These are phyloP conservation scores for Geotrichum aggregatum DNA, from an alignment of 1,139 yeast genomes.

Conservation along the genomic window DNA sequence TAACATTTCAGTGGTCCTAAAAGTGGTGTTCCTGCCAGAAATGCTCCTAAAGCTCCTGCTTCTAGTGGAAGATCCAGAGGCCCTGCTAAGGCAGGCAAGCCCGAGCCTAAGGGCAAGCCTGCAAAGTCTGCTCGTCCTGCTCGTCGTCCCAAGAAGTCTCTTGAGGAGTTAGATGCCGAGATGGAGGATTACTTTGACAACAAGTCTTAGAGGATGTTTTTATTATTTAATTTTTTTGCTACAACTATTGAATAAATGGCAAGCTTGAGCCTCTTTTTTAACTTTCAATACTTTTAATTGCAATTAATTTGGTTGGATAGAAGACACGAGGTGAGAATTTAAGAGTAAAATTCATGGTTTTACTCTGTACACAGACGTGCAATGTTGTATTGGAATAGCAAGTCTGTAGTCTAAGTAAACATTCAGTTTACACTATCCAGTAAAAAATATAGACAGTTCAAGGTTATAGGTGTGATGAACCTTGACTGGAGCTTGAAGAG, in stretches of 20 bases:
- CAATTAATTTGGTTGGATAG: too few species aligned
- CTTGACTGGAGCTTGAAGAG: too few species aligned
- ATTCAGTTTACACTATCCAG: too few species aligned
- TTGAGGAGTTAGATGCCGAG: conserved; percentile 90
- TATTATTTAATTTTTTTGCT: not conserved
- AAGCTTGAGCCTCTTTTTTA: not conserved
- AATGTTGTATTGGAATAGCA: too few species aligned
- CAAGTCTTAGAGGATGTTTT: conserved; percentile 5
- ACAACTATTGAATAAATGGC: not conserved
- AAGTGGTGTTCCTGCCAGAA: conserved; percentile 17
- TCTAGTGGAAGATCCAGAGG: conserved; percentile 25
- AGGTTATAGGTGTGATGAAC: too few species aligned
- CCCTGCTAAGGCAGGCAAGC: conserved; percentile 31
- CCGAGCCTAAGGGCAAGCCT: conserved; percentile 17
- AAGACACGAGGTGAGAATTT: too few species aligned
- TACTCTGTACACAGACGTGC: too few species aligned
- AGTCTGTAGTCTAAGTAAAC: too few species aligned
- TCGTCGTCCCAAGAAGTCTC: conserved; percentile 63
- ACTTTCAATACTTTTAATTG: too few species aligned
- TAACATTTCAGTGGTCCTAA: conserved; percentile 25
- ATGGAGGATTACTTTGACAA: conserved; percentile 74
- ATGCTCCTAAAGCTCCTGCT: conserved; percentile 27
- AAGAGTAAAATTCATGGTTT: too few species aligned
- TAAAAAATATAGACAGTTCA: too few species aligned
- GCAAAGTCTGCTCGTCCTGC: conserved; percentile 33